These are phyloP conservation scores for Camelina laxa DNA, from an alignment of 345 rosid species.

Conservation along the genomic window DNA sequence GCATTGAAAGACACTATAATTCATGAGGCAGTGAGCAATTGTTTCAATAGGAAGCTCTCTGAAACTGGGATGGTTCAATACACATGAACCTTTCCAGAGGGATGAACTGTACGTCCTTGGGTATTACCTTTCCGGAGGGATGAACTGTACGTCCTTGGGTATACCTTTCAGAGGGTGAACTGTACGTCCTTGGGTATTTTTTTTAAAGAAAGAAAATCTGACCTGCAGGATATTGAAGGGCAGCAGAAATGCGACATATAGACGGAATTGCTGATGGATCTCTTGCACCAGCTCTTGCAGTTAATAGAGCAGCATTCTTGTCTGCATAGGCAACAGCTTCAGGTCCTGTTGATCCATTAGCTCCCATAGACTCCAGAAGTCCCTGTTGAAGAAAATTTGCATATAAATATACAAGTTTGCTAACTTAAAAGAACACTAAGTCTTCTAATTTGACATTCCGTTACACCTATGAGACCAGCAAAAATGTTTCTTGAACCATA, in stretches of 20 bases:
- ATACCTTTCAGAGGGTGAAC: no score
- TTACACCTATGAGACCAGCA: slow-evolving; percentile 15
- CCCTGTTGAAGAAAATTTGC: slow-evolving; percentile 59
- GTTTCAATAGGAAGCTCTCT: background rate
- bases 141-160: no score
- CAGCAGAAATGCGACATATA: slow-evolving; percentile 92
- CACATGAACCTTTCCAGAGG: background rate
- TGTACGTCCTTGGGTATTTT: background rate
- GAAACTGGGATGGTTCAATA: slow-evolving; percentile 1
- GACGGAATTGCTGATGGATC: slow-evolving; percentile 99
- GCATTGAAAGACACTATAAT: slow-evolving; percentile 8
- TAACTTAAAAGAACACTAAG: background rate
- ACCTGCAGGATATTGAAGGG: slow-evolving; percentile 97
- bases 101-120: background rate
- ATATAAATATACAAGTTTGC: slow-evolving; percentile 18
- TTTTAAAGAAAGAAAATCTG: slow-evolving; percentile 32
- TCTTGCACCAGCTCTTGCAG: slow-evolving; percentile 98
- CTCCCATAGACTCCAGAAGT: slow-evolving; percentile 86
- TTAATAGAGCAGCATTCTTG: slow-evolving; percentile 89
- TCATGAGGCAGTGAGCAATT: slow-evolving; percentile 3
- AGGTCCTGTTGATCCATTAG: slow-evolving; percentile 87
- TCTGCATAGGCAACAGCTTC: slow-evolving; percentile 90
- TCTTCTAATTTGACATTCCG: slow-evolving; percentile 5
- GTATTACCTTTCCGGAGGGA: no score
- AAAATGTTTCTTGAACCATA: background rate